Base-by-base conservation (phyloP, 192 early-diverging fungal genomes). In the Chytriomyces confervae region DNA sequence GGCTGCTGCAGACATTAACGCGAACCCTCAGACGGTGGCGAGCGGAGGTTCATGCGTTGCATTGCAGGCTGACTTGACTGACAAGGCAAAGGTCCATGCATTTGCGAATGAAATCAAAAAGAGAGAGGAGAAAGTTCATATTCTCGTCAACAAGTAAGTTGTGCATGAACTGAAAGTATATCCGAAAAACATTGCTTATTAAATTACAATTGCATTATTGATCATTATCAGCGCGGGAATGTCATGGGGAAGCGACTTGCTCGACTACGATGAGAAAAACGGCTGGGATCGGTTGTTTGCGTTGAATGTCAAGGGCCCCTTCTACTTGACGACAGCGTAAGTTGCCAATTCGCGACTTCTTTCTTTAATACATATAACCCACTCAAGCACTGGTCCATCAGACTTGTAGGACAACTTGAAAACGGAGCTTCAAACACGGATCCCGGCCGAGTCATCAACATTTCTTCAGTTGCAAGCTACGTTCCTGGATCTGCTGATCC, bases 401-500 rank as follows among this genome's bases (percentile, higher is more conserved):
- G 36, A 36, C 85, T 91, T 61, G 71, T 94, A 11, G 94, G 94
- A 6, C 82, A 93, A 53, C 84, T 98, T 9, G 81, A 85, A 44
- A 87, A 87, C 29, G 89, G 82, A 13, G 86, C 89, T 8, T 86
- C 84, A 3, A 64, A 78, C 20, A 61, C 86, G 7, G 79, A 84
- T 27, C 94, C 95, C 5, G 84, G 92, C 1, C 84, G 91, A 10
- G 89, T 98, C n/a, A 97, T 98, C 85, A 98, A 97, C 81, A 93
- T 98, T 78, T 66, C 70, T 60, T 87, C 85, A 66, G 81, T 89
- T 29, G 81, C 85, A 5, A 83, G 78, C n/a, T 74, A 50, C 47
- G 76, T 68, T 16, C 62, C 82, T 18, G 61, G 48, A 18, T 83
- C 84, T 20, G 84, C 86, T 20, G 79, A 81, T 24, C 74, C 66